A percentile compares a stretch with the other conserved stretches of the same genome.
phyloP scores from a whole-genome alignment of 495 filamentous ascomycete genomes.

The Friedmanniomyces endolithicus region DNA sequence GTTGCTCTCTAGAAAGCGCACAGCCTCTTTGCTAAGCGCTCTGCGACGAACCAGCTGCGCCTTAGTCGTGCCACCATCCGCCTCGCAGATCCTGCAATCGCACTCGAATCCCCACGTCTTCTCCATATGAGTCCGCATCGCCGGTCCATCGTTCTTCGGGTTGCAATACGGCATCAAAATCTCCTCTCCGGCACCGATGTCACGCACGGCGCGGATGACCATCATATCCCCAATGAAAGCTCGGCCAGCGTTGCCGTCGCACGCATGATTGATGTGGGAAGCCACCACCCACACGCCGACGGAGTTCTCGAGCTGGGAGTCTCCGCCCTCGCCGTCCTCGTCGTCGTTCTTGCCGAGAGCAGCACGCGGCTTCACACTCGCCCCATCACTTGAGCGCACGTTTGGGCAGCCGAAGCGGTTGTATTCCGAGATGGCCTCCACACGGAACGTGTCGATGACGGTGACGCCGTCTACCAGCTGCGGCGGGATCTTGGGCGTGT shows the following conservation, averaged over 20 bases:
- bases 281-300: slow-evolving; percentile 3
- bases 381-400: neutral
- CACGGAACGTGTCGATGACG: neutral
- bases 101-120: slow-evolving; percentile 23
- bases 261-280: slow-evolving; percentile 5
- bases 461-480: neutral
- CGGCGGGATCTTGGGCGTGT: neutral
- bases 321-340: too few species aligned
- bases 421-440: neutral
- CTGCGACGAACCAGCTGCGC: neutral
- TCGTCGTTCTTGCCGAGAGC: neutral
- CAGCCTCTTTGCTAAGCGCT: neutral
- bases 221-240: slow-evolving; percentile 7
- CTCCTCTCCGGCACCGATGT: slow-evolving; percentile 1
- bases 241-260: neutral
- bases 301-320: neutral
- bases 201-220: neutral
- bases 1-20: neutral
- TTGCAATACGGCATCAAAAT: slow-evolving; percentile 1
- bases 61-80: neutral
- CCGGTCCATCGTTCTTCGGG: neutral
- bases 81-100: slow-evolving; percentile 15
- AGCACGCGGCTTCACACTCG: neutral
- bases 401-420: neutral
- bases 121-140: neutral